A percentile compares a stretch with the other conserved stretches of the same genome.
Evolutionary conservation across 768 basidiomycete genomes (phyloP).

Genomic region (Lactarius indigo): DNA sequence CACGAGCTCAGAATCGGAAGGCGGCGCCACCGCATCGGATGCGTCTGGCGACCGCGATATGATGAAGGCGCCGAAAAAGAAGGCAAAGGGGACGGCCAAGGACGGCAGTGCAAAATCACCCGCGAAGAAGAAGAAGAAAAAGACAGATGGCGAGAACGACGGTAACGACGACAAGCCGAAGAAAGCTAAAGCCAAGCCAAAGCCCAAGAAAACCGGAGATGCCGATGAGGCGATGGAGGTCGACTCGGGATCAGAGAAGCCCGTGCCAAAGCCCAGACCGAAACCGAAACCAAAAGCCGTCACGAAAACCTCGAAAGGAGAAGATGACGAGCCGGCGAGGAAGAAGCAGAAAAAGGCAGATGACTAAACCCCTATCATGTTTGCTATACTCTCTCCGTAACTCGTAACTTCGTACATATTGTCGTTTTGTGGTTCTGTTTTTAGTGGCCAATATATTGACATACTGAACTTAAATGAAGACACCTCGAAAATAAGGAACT

Average conservation of each 20-base stretch:
- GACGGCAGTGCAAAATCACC: conserved; percentile 35
- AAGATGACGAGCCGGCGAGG: conserved; percentile 55
- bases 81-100: conserved; percentile 40
- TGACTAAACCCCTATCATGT: conserved; percentile 30
- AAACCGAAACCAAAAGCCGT: conserved; percentile 44
- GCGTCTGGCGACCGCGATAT: conserved; percentile 76
- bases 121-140: conserved; percentile 35
- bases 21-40: conserved; percentile 74
- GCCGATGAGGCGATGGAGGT: conserved; percentile 40
- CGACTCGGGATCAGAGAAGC: conserved; percentile 32
- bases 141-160: conserved; percentile 26
- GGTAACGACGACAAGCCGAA: conserved; percentile 40
- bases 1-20: conserved; percentile 58
- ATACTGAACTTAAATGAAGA: conserved; percentile 7
- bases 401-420: neutral
- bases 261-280: conserved; percentile 35
- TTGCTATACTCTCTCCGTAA: neutral
- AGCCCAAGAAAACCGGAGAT: conserved; percentile 41
- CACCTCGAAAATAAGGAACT: conserved; percentile 2
- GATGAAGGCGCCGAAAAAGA: conserved; percentile 38
- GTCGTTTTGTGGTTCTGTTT: neutral
- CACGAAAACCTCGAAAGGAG: conserved; percentile 39
- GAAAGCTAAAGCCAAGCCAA: conserved; percentile 46
- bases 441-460: neutral
- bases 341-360: conserved; percentile 68